Percentiles rank a stretch among this genome's conserved stretches.
These are phyloP conservation scores for Botrytis porri DNA, from an alignment of 2,329 filamentous ascomycete genomes.

Conservation along the genomic window DNA sequence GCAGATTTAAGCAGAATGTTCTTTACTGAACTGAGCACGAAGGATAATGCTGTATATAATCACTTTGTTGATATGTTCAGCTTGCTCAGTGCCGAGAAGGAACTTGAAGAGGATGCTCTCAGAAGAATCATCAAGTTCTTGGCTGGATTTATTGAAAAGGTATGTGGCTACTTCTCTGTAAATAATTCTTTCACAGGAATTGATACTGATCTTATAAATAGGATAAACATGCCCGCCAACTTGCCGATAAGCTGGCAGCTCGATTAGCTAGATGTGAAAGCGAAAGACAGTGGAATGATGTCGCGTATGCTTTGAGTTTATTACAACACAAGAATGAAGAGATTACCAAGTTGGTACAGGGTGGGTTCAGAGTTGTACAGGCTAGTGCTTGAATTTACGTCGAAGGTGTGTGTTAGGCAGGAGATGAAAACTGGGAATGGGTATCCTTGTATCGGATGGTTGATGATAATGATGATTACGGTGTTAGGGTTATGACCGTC, in stretches of 20 bases:
- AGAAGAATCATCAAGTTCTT: slow-evolving; percentile 87
- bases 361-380: slow-evolving; percentile 73
- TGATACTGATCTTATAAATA: slow-evolving; percentile 41
- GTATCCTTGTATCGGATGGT: background rate
- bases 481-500: background rate
- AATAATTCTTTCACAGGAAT: background rate
- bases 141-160: slow-evolving; percentile 96
- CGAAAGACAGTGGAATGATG: slow-evolving; percentile 96
- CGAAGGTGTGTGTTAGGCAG: background rate
- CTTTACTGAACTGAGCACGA: slow-evolving; percentile 94
- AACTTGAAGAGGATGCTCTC: slow-evolving; percentile 80
- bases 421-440: background rate
- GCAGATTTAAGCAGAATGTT: slow-evolving; percentile 96
- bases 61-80: slow-evolving; percentile 99
- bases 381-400: slow-evolving; percentile 45
- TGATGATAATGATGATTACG: slow-evolving; percentile 14
- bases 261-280: slow-evolving; percentile 81
- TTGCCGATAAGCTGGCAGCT: slow-evolving; percentile 88
- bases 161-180: slow-evolving; percentile 43
- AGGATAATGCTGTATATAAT: slow-evolving; percentile 98
- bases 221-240: slow-evolving; percentile 96
- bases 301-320: slow-evolving; percentile 84
- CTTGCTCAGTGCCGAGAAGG: slow-evolving; percentile 76
- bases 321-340: slow-evolving; percentile 93
- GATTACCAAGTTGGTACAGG: slow-evolving; percentile 71